A percentile compares a stretch with the other conserved stretches of the same genome.
Evolutionary conservation across 345 rosid species (phyloP).

Genomic region (Dipteronia sinensis): DNA sequence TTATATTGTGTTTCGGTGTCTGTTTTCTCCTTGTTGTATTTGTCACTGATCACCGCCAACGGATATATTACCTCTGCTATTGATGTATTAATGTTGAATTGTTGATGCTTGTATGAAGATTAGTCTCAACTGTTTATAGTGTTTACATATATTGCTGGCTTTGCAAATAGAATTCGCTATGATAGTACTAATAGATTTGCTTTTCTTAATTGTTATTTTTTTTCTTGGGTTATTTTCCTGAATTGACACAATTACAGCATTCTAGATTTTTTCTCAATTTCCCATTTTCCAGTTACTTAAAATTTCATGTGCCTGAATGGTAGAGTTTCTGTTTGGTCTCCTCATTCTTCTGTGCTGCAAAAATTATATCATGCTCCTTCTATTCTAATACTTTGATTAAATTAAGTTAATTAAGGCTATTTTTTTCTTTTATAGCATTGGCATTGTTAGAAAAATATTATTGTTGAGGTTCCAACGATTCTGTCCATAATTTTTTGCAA

Average conservation of each 20-base stretch:
- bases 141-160: background rate
- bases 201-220: background rate
- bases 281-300: background rate
- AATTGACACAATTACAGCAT: background rate
- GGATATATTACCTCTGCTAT: no score
- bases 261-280: background rate
- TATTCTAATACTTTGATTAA: no score
- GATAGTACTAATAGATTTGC: background rate
- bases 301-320: no score
- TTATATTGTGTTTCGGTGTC: background rate
- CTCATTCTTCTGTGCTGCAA: no score
- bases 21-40: no score
- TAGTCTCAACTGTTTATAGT: no score
- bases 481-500: background rate
- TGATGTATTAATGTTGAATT: background rate
- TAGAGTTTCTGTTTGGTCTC: background rate
- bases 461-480: background rate
- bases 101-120: background rate
- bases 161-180: background rate
- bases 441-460: slow-evolving; percentile 1
- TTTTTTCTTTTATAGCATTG: no score
- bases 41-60: background rate
- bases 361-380: no score
- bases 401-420: background rate
- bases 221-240: background rate